Evolutionary conservation across 352 stramenopile species (phyloP).

Genomic region (Plasmopara muralis): DNA sequence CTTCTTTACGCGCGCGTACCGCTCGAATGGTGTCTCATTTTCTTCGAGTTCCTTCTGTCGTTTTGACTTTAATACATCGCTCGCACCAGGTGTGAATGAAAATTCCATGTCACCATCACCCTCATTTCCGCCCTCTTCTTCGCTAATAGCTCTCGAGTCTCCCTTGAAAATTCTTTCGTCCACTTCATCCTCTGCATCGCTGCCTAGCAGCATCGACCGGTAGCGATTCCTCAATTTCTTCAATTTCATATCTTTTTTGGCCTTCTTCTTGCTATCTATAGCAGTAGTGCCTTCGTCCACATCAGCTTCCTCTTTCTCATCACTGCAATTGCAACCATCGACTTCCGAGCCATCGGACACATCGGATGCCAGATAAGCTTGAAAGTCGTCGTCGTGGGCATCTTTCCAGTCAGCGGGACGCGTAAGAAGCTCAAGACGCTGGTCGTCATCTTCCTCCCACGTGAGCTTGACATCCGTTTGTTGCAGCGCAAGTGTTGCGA

Average conservation of each 20-base stretch:
- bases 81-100: constrained; percentile 65
- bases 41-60: constrained; percentile 67
- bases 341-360: constrained; percentile 52
- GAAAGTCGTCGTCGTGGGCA: constrained; percentile 89
- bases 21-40: constrained; percentile 79
- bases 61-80: constrained; percentile 69
- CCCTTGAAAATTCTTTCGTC: constrained; percentile 27
- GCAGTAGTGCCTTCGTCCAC: constrained; percentile 5
- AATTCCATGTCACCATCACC: constrained; percentile 72
- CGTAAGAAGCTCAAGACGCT: constrained; percentile 84
- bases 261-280: constrained; percentile 29
- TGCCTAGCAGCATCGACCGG: constrained; percentile 71
- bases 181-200: constrained; percentile 58
- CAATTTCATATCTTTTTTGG: constrained; percentile 64
- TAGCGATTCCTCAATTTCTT: constrained; percentile 79
- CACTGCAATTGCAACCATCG: constrained; percentile 42
- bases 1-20: constrained; percentile 82
- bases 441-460: constrained; percentile 93
- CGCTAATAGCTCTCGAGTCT: constrained; percentile 23
- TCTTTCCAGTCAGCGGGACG: constrained; percentile 73
- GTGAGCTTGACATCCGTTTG: constrained; percentile 91
- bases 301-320: constrained; percentile 20
- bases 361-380: constrained; percentile 90
- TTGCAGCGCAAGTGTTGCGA: constrained; percentile 89
- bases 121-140: constrained; percentile 18